A percentile compares a stretch with the other conserved stretches of the same genome.
Conservation (phyloP, 1,284 basidiomycete genomes). For the Heterobasidion irregulare region DNA sequence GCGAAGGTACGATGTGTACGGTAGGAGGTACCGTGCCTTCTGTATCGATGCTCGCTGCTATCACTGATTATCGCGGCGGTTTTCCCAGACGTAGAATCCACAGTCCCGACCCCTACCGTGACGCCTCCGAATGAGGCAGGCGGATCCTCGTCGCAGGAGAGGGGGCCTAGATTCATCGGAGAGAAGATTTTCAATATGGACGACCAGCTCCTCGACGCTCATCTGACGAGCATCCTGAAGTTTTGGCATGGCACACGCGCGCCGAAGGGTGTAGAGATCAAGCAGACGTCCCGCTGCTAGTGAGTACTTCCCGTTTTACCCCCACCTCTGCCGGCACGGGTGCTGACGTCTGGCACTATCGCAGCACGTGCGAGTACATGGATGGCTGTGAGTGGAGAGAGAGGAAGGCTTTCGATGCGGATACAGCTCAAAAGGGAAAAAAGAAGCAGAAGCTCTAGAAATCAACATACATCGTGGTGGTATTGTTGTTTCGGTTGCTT, state of each 20-base stretch:
- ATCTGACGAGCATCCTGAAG: constrained; percentile 48
- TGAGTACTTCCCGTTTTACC: constrained; percentile 28
- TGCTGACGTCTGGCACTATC: background rate
- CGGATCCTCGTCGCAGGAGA: background rate
- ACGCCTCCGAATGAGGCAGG: too few relatives aligned
- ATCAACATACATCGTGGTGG: too few relatives aligned
- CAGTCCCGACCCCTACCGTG: too few relatives aligned
- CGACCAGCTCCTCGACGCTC: constrained; percentile 41
- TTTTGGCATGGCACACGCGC: constrained; percentile 73
- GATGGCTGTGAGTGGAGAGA: constrained; percentile 81
- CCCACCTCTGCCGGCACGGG: too few relatives aligned
- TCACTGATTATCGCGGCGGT: too few relatives aligned
- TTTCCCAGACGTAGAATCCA: too few relatives aligned
- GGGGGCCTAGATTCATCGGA: constrained; percentile 48
- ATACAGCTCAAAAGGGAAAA: background rate
- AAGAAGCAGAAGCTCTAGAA: background rate
- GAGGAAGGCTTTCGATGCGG: constrained; percentile 43
- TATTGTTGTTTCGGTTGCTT: too few relatives aligned
- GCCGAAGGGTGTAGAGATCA: constrained; percentile 59
- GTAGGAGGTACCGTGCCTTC: too few relatives aligned
- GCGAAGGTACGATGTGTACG: too few relatives aligned
- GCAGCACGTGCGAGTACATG: constrained; percentile 73
- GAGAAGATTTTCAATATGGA: constrained; percentile 55
- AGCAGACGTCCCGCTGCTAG: constrained; percentile 60
- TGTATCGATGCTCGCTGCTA: too few relatives aligned